Evolutionary conservation across 805 yeast species (phyloP).

Genomic region (Monosporozyma solicola): DNA sequence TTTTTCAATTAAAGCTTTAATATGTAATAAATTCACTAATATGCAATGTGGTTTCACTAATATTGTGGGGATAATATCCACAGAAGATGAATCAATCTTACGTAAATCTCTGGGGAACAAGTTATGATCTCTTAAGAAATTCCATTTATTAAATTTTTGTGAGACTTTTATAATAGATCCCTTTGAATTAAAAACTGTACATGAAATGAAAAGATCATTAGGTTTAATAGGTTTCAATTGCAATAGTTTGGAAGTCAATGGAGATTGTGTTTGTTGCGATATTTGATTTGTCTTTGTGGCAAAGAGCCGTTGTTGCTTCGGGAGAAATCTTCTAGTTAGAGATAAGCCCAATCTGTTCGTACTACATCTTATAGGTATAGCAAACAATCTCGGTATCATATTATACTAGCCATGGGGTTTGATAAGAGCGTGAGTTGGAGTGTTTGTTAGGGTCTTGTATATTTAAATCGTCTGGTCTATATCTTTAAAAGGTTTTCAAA

Average conservation of each 20-base stretch:
- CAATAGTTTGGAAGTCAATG: slow-evolving; percentile 8
- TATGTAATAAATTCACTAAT: slow-evolving; percentile 73
- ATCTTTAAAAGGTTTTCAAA: too few relatives aligned
- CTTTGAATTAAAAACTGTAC: slow-evolving; percentile 68
- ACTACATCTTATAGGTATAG: not conserved
- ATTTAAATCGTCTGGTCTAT: too few relatives aligned
- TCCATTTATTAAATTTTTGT: slow-evolving; percentile 67
- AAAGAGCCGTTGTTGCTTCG: slow-evolving; percentile 1
- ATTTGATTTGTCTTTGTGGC: not conserved
- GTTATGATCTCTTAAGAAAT: slow-evolving; percentile 62
- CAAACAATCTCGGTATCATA: not conserved
- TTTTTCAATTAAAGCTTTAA: slow-evolving; percentile 78
- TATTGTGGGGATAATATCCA: slow-evolving; percentile 84
- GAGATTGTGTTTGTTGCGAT: not conserved
- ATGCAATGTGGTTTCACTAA: slow-evolving; percentile 71
- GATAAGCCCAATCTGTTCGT: not conserved
- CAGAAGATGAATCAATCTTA: slow-evolving; percentile 62
- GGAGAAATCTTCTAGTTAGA: not conserved
- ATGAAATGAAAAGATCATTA: slow-evolving; percentile 46
- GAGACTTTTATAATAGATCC: slow-evolving; percentile 77
- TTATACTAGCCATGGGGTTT: not conserved
- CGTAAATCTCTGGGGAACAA: slow-evolving; percentile 81
- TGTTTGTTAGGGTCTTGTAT: too few relatives aligned
- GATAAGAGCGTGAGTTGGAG: too few relatives aligned
- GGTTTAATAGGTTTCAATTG: slow-evolving; percentile 33